Percentiles rank a stretch among this genome's conserved stretches.
phyloP scores from a whole-genome alignment of 495 filamentous ascomycete species.

The Podospora australis region DNA sequence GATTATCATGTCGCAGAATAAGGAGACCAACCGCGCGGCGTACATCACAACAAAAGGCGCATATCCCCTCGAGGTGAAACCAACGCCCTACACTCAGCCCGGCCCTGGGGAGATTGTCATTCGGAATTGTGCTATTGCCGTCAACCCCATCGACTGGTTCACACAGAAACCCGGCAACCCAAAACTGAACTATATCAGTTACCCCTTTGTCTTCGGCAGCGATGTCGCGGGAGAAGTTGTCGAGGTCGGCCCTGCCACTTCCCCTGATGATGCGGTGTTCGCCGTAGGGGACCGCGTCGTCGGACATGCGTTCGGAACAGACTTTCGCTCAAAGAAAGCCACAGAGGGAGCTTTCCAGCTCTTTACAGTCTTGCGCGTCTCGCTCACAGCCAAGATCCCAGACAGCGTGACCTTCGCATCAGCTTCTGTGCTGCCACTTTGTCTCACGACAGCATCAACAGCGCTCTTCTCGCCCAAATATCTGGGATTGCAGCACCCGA shows the following conservation, averaged over 20 bases:
- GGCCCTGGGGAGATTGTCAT: slow-evolving; percentile 24
- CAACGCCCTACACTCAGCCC: slow-evolving; percentile 20
- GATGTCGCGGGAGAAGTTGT: slow-evolving; percentile 48
- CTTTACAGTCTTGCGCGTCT: slow-evolving; percentile 29
- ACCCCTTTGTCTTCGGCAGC: slow-evolving; percentile 44
- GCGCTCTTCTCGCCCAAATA: not conserved
- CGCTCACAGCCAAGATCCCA: slow-evolving; percentile 32
- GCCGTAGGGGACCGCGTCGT: slow-evolving; percentile 36
- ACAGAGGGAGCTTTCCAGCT: slow-evolving; percentile 27
- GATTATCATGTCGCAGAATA: too few species aligned
- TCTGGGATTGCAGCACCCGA: slow-evolving; percentile 23
- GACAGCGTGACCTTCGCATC: slow-evolving; percentile 33
- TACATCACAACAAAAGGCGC: not conserved
- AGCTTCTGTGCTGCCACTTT: slow-evolving; percentile 43
- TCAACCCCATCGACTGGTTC: slow-evolving; percentile 42
- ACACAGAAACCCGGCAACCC: slow-evolving; percentile 28
- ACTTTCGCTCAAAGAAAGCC: slow-evolving; percentile 10
- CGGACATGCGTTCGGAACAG: slow-evolving; percentile 19
- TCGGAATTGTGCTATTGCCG: slow-evolving; percentile 29
- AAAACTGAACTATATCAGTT: slow-evolving; percentile 27
- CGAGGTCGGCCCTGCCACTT: slow-evolving; percentile 38
- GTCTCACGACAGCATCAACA: slow-evolving; percentile 41
- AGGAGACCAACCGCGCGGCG: slow-evolving; percentile 12
- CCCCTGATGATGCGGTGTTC: slow-evolving; percentile 39
- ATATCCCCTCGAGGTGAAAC: slow-evolving; percentile 24